Base-by-base conservation (phyloP, 1,284 basidiomycete species). In the Ceratobasidium theobromae region DNA sequence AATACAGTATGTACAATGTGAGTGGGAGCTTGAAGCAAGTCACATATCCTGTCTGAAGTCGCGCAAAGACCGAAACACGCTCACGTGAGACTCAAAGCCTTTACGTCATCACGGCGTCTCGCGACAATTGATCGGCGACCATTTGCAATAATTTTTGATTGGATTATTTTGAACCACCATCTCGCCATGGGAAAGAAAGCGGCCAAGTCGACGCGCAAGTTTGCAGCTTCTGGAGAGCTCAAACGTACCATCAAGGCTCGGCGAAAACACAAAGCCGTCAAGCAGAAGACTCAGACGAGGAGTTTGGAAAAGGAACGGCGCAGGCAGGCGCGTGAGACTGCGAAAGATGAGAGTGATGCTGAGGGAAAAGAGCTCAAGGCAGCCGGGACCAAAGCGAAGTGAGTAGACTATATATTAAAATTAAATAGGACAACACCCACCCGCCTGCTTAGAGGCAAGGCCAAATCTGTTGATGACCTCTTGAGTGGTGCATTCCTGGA, bases 141-240 rank as follows among this genome's bases (percentile, higher is more conserved):
- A 52, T 52, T 62, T 62, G 58, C 32, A 62, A 62, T 62, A 62
- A 62, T 51, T 62, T 62, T 62, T 62, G 48, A 27, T 48, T 51
- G 2, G 27, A 51, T 40, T 60, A 45, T 28, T 18, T 23, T 2
- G 28, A 9, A 35, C 41, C 57, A 23, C 25, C 43, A 6, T 43
- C 9, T 4, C 48, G 35, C 32, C 41, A 88, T 88, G 87, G 84
- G 78, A 23, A 88, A 84, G 71, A 82, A 81, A 70, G 81, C 84
- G 28, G 78, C 82, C 33, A 94, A 94, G 76, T 85, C 90, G 0
- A 89, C 88, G 16, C 86, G 89, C 73, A 94, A 95, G 78, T 95
- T 95, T 72, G 89, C 88, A 9, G 81, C 90, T 1, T 92, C 89
- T 66, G 94, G 94, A 1, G 88, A 91, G 74, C 84, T 97, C 55